Conservation (phyloP, 139 green algal species). For the Chlamydomonas sp. region DNA sequence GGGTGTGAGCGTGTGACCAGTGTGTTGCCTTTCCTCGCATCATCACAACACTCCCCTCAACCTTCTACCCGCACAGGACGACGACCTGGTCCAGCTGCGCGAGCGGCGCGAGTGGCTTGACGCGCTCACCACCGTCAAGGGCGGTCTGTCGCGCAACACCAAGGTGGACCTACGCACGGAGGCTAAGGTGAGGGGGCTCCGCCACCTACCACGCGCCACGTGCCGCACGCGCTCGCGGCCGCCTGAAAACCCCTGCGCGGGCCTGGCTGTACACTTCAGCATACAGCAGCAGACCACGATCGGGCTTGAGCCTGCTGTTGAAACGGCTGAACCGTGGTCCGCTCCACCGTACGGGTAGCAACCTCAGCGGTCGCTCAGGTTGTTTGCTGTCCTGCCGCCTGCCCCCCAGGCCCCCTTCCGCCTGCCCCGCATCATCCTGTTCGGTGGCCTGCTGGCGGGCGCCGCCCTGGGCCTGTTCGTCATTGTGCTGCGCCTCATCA, state of each 20-base stretch:
- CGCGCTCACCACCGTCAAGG: slow-evolving; percentile 67
- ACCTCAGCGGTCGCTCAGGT: too few species aligned
- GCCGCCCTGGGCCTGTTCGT: slow-evolving; percentile 86
- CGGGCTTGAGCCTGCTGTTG: background rate
- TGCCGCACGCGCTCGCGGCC: background rate
- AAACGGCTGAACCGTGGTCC: background rate
- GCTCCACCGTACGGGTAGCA: too few species aligned
- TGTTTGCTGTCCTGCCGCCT: too few species aligned
- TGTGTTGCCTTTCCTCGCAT: too few species aligned
- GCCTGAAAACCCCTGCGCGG: background rate
- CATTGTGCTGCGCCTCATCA: slow-evolving; percentile 69
- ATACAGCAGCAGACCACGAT: background rate
- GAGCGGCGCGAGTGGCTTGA: slow-evolving; percentile 90
- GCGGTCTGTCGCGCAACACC: slow-evolving; percentile 63
- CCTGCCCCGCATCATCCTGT: slow-evolving; percentile 79
- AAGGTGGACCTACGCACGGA: slow-evolving; percentile 75
- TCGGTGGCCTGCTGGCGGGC: slow-evolving; percentile 74
- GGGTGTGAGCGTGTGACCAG: too few species aligned
- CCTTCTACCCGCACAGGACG: slow-evolving; percentile 65
- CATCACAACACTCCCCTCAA: background rate
- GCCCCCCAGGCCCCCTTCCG: slow-evolving; percentile 82
- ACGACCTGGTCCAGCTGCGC: slow-evolving; percentile 81
- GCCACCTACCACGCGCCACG: background rate
- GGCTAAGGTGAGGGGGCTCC: slow-evolving; percentile 55
- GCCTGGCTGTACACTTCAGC: background rate